Percentiles rank a stretch among this genome's conserved stretches.
Conservation (phyloP, 108 stramenopile species). For the Pseudonitzschia delicatissima region DNA sequence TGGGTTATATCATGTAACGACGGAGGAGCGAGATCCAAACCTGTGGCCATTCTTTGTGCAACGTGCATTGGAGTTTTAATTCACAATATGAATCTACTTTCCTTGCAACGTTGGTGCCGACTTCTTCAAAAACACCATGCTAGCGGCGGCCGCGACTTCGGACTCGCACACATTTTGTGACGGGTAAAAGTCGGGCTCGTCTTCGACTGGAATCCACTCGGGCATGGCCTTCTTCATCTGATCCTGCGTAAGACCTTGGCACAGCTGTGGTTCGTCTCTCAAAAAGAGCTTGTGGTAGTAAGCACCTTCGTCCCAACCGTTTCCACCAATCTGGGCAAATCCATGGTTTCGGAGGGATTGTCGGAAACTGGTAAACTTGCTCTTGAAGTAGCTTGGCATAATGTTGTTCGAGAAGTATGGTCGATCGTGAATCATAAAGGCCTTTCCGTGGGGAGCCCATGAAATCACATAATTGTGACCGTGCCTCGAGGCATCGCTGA, state of each 20-base stretch:
- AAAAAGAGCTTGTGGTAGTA: slow-evolving; percentile 62
- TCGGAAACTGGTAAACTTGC: slow-evolving; percentile 60
- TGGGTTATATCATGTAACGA: too few species aligned
- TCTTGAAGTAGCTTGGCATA: slow-evolving; percentile 53
- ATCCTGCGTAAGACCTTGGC: slow-evolving; percentile 25
- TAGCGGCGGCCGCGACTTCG: background rate
- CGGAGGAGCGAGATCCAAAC: too few species aligned
- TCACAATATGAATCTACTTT: too few species aligned
- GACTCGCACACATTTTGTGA: background rate
- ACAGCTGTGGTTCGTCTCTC: slow-evolving; percentile 25
- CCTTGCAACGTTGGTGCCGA: too few species aligned
- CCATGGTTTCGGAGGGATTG: slow-evolving; percentile 73
- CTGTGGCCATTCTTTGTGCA: too few species aligned
- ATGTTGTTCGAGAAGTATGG: slow-evolving; percentile 41
- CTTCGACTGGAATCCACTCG: slow-evolving; percentile 9
- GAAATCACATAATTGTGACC: slow-evolving; percentile 15
- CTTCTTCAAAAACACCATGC: background rate
- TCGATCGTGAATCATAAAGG: slow-evolving; percentile 21
- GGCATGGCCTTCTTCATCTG: slow-evolving; percentile 30
- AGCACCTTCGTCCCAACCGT: slow-evolving; percentile 49
- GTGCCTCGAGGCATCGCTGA: slow-evolving; percentile 4
- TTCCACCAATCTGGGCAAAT: slow-evolving; percentile 47
- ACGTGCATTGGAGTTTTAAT: too few species aligned
- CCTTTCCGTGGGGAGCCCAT: slow-evolving; percentile 26
- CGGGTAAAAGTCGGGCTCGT: slow-evolving; percentile 28